Conservation (phyloP, 768 basidiomycete genomes). For the Mycena amicta region DNA sequence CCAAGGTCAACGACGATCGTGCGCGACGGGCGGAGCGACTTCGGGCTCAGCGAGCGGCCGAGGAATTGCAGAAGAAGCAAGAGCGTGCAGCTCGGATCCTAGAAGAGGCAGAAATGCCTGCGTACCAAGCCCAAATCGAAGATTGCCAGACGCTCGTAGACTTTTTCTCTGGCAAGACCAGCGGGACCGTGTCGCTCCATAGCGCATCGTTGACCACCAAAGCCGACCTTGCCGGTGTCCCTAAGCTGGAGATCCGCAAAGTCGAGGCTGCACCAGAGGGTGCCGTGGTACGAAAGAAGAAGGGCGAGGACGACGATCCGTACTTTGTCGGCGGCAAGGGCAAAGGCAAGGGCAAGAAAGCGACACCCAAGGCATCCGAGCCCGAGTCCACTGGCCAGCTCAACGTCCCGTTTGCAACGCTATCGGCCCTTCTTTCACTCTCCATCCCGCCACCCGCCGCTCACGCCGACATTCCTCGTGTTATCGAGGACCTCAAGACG, state of each 20-base stretch:
- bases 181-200: conserved; percentile 45
- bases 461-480: conserved; percentile 73
- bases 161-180: conserved; percentile 71
- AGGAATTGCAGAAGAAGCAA: conserved; percentile 78
- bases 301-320: conserved; percentile 80
- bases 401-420: conserved; percentile 82
- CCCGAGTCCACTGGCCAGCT: conserved; percentile 43
- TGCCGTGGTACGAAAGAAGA: conserved; percentile 84
- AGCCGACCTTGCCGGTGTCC: conserved; percentile 61
- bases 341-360: conserved; percentile 66
- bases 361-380: conserved; percentile 42
- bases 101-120: conserved; percentile 89
- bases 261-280: conserved; percentile 77
- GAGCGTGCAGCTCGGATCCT: conserved; percentile 79
- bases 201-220: conserved; percentile 41
- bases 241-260: conserved; percentile 82
- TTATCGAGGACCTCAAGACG: conserved; percentile 86
- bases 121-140: conserved; percentile 91
- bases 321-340: conserved; percentile 79
- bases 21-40: conserved; percentile 78
- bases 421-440: conserved; percentile 82
- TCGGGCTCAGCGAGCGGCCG: conserved; percentile 73
- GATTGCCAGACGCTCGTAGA: conserved; percentile 94
- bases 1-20: conserved; percentile 87
- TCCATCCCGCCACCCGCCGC: conserved; percentile 90